Evolutionary conservation across 257 asterid species (phyloP).

Genomic region (Solanum rostratum): DNA sequence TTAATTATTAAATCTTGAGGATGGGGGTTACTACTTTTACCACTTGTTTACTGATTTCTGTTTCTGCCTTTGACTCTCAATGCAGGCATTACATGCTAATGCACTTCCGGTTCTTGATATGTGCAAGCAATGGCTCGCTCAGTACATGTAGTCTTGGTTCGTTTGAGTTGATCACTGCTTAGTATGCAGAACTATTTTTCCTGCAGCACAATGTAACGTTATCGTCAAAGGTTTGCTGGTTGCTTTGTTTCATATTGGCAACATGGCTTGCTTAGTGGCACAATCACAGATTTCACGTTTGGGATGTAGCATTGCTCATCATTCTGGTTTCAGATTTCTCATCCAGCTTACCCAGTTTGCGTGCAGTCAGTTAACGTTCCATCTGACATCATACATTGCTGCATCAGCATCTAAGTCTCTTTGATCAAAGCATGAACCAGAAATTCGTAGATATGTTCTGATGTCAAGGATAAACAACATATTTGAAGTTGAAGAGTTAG

Average conservation of each 20-base stretch:
- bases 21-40: background rate
- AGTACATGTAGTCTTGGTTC: slow-evolving; percentile 57
- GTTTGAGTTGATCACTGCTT: slow-evolving; percentile 11
- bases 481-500: background rate
- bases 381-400: background rate
- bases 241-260: background rate
- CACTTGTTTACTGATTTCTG: background rate
- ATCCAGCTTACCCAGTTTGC: background rate
- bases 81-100: slow-evolving; percentile 93
- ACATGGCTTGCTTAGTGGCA: background rate
- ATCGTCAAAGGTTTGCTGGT: background rate
- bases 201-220: background rate
- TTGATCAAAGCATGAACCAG: background rate
- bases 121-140: slow-evolving; percentile 98
- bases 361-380: background rate
- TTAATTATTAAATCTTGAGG: background rate
- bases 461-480: background rate
- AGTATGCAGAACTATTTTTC: background rate
- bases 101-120: slow-evolving; percentile 97
- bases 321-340: background rate
- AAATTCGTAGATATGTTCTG: background rate
- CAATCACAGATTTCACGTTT: background rate
- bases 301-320: background rate
- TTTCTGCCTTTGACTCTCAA: background rate
- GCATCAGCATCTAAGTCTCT: background rate